Conservation (phyloP, 2,329 filamentous ascomycete species). For the Coniochaeta sp. region DNA sequence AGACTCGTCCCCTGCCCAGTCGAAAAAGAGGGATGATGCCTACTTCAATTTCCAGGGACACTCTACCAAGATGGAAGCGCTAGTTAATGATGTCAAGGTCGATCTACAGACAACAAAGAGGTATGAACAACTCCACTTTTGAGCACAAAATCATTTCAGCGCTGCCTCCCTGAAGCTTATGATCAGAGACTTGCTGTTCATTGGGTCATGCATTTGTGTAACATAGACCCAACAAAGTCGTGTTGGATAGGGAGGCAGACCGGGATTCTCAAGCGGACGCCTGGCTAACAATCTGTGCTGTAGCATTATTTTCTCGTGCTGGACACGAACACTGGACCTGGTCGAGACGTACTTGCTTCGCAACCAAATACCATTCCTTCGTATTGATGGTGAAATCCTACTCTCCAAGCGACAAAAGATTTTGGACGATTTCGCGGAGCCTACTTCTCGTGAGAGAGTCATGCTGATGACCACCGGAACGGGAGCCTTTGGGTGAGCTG, state of each 20-base stretch:
- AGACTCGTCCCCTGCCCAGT: not conserved
- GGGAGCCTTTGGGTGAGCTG: conserved; percentile 37
- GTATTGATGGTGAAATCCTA: conserved; percentile 36
- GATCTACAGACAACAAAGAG: conserved; percentile 17
- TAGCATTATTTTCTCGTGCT: conserved; percentile 39
- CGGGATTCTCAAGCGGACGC: too few species aligned
- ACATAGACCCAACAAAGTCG: not conserved
- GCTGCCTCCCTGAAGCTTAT: not conserved
- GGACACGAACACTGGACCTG: conserved; percentile 33
- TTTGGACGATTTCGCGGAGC: conserved; percentile 27
- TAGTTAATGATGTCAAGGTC: conserved; percentile 21
- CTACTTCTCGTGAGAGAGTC: conserved; percentile 18
- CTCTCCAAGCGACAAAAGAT: conserved; percentile 26
- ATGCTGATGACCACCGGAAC: conserved; percentile 47
- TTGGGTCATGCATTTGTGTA: not conserved
- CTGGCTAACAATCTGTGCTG: not conserved
- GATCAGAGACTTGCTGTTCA: not conserved
- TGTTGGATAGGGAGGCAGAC: not conserved
- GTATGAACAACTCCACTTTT: conserved; percentile 4
- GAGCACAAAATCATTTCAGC: not conserved
- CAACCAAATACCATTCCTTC: conserved; percentile 20
- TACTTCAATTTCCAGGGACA: conserved; percentile 19
- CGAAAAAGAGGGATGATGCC: conserved; percentile 2
- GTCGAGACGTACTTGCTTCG: conserved; percentile 20
- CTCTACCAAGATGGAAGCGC: conserved; percentile 24